Conservation (phyloP, 768 basidiomycete species). For the Termitomyces sp. region DNA sequence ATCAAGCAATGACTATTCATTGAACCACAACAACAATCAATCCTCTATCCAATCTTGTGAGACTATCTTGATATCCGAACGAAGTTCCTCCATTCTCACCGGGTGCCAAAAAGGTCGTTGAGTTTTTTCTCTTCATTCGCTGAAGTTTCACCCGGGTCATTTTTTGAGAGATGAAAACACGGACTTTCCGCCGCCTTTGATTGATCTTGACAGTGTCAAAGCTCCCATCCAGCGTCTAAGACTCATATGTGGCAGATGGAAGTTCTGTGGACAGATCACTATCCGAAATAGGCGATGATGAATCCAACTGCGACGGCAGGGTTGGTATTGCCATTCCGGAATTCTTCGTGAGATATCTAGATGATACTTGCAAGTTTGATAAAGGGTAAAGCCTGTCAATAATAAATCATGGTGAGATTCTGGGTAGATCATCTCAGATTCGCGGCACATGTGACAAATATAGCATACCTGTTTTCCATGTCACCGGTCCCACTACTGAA, state of each 20-base stretch:
- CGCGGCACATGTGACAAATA: neutral
- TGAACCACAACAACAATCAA: neutral
- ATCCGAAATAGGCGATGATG: slow-evolving; percentile 38
- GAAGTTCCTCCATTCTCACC: neutral
- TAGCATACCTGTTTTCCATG: no score
- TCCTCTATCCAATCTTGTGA: neutral
- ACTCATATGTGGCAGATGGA: slow-evolving; percentile 28
- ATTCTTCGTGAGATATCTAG: slow-evolving; percentile 23
- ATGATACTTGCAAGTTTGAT: neutral
- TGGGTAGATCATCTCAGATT: neutral
- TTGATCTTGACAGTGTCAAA: neutral
- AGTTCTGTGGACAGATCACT: slow-evolving; percentile 37
- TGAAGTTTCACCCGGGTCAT: neutral
- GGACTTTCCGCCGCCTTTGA: neutral
- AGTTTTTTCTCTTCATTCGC: neutral
- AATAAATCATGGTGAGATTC: neutral
- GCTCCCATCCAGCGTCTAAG: no score
- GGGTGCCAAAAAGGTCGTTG: neutral
- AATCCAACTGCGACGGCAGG: slow-evolving; percentile 27
- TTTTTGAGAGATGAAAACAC: neutral
- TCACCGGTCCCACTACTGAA: no score
- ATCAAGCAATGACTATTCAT: neutral
- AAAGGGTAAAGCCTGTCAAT: neutral
- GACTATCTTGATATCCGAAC: neutral
- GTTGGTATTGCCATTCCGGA: slow-evolving; percentile 40